Evolutionary conservation across 768 basidiomycete genomes (phyloP).

Genomic region (Porphyrellus cyaneotinctus): DNA sequence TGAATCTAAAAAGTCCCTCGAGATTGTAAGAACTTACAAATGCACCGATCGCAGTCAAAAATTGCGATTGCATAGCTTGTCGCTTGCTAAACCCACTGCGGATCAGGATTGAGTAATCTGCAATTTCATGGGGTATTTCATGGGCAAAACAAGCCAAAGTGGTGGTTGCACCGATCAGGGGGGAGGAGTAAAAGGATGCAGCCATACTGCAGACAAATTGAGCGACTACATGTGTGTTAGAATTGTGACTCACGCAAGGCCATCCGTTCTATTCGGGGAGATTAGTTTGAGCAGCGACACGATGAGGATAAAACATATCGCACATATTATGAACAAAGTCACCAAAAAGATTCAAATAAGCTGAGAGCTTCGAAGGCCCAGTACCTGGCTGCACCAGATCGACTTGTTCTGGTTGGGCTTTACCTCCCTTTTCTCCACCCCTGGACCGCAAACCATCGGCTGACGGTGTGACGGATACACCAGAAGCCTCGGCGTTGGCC

Average conservation of each 20-base stretch:
- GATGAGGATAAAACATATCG: conserved; percentile 9
- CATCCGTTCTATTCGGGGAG: conserved; percentile 66
- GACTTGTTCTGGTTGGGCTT: conserved; percentile 23
- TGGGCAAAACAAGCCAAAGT: conserved; percentile 95
- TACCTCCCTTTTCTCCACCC: conserved; percentile 25
- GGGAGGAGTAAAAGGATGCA: conserved; percentile 95
- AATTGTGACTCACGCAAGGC: conserved; percentile 65
- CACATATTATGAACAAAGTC: conserved; percentile 95
- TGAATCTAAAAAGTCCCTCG: conserved; percentile 5
- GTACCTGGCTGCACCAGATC: conserved; percentile 27
- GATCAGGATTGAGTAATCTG: conserved; percentile 92
- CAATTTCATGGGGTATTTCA: conserved; percentile 95
- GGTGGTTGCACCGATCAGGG: conserved; percentile 88
- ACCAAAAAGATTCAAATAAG: conserved; percentile 89
- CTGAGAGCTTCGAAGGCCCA: conserved; percentile 79
- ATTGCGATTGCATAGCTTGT: conserved; percentile 93
- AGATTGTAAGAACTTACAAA: conserved; percentile 51
- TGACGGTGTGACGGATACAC: conserved; percentile 37
- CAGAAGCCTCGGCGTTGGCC: conserved; percentile 41
- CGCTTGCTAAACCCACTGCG: conserved; percentile 86
- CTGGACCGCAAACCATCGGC: conserved; percentile 52
- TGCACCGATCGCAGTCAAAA: conserved; percentile 86
- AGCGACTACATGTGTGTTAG: conserved; percentile 1
- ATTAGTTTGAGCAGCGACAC: conserved; percentile 17
- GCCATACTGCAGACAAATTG: conserved; percentile 60